These are phyloP conservation scores for Candida nitratophila DNA, from an alignment of 805 yeast species.

Conservation along the genomic window DNA sequence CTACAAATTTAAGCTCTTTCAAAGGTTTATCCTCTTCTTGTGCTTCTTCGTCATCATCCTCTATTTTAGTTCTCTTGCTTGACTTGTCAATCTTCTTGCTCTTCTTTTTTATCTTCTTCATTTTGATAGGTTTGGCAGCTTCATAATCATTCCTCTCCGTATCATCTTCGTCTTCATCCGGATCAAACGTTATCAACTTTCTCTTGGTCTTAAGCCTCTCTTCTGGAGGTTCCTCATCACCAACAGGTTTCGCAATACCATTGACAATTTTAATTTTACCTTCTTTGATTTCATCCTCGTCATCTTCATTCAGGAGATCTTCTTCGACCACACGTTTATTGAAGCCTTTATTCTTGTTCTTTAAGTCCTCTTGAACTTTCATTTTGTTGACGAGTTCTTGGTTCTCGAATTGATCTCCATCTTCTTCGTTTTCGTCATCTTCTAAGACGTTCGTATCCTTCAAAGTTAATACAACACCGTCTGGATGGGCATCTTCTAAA, in stretches of 20 bases:
- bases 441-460: slow-evolving; percentile 39
- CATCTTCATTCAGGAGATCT: slow-evolving; percentile 3
- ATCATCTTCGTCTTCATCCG: slow-evolving; percentile 1
- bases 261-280: background rate
- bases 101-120: slow-evolving; percentile 4
- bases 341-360: slow-evolving; percentile 1
- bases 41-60: slow-evolving; percentile 7
- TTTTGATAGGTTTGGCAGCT: slow-evolving; percentile 4
- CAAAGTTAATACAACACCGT: slow-evolving; percentile 49
- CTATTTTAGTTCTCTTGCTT: slow-evolving; percentile 11
- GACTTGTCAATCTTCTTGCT: background rate
- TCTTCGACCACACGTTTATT: slow-evolving; percentile 25
- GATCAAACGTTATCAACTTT: background rate
- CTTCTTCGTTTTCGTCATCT: slow-evolving; percentile 29
- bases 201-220: slow-evolving; percentile 2
- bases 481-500: slow-evolving; percentile 20
- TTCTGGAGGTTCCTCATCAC: slow-evolving; percentile 3
- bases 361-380: slow-evolving; percentile 14
- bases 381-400: slow-evolving; percentile 11
- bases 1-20: slow-evolving; percentile 19
- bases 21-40: slow-evolving; percentile 10
- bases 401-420: slow-evolving; percentile 35
- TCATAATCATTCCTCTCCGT: background rate
- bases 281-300: background rate
- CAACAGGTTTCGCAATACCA: background rate